A percentile compares a stretch with the other conserved stretches of the same genome.
Conservation (phyloP, 495 filamentous ascomycete genomes). For the Bacidia gigantensis region DNA sequence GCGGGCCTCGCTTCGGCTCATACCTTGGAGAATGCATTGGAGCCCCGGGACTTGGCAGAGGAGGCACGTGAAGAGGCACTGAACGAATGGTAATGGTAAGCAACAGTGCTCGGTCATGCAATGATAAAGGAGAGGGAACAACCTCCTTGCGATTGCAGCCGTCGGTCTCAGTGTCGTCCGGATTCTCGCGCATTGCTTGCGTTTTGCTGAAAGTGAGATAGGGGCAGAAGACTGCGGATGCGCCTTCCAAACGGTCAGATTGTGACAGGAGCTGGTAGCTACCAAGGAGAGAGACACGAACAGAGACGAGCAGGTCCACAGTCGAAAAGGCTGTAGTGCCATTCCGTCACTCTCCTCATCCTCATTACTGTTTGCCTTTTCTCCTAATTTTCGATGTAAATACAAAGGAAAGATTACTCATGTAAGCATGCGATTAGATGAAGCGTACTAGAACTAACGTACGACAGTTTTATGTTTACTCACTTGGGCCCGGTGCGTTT, state of each 20-base stretch:
- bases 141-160: neutral
- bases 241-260: neutral
- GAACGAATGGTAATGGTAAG: neutral
- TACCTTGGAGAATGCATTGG: neutral
- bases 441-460: too few relatives aligned
- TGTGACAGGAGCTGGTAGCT: too few relatives aligned
- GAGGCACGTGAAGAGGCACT: neutral
- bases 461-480: too few relatives aligned
- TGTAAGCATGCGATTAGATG: too few relatives aligned
- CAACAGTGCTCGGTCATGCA: neutral
- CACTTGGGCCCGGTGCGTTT: too few relatives aligned
- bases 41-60: neutral
- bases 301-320: neutral
- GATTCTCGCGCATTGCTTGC: neutral
- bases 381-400: neutral
- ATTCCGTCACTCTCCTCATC: neutral
- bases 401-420: too few relatives aligned
- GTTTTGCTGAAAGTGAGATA: neutral
- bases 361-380: neutral
- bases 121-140: neutral
- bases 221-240: neutral
- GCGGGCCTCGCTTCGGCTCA: neutral
- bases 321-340: neutral
- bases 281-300: neutral
- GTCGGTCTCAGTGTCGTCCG: neutral